These are phyloP conservation scores for Mallotus repandus DNA, from an alignment of 441 rosid genomes.

Conservation along the genomic window DNA sequence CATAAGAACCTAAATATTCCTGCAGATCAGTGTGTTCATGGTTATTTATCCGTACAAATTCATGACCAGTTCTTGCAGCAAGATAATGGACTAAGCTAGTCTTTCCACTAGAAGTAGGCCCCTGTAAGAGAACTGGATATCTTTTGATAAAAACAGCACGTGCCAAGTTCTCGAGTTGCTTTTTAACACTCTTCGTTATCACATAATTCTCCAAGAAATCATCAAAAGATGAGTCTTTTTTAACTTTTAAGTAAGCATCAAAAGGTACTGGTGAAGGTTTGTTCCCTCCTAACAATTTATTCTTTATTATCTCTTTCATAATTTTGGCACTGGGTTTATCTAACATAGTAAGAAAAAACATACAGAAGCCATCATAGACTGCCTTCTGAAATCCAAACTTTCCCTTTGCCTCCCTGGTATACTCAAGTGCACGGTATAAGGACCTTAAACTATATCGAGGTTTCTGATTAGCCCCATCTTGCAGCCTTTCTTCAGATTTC, in stretches of 20 bases:
- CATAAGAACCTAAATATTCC: conserved; percentile 92
- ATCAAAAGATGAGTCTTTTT: conserved; percentile 31
- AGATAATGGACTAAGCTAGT: conserved; percentile 99
- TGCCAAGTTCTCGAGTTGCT: conserved; percentile 77
- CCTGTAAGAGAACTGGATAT: conserved; percentile 95
- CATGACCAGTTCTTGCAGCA: conserved; percentile 82
- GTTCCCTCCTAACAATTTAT: conserved; percentile 48
- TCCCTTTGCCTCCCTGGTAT: conserved; percentile 63
- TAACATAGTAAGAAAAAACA: conserved; percentile 91
- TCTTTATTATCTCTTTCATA: conserved; percentile 59
- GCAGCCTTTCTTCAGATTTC: conserved; percentile 84
- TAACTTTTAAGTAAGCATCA: conserved; percentile 45
- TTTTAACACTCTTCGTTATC: conserved; percentile 67
- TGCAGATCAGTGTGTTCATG: conserved; percentile 98
- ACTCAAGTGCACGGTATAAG: conserved; percentile 90
- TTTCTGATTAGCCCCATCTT: conserved; percentile 99
- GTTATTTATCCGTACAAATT: conserved; percentile 91
- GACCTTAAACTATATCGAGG: conserved; percentile 98
- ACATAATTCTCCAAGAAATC: conserved; percentile 64
- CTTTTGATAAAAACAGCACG: conserved; percentile 82
- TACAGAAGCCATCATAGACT: conserved; percentile 82
- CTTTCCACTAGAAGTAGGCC: conserved; percentile 98
- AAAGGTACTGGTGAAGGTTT: conserved; percentile 44
- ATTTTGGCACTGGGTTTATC: conserved; percentile 80
- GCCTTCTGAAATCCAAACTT: conserved; percentile 65